These are phyloP conservation scores for Trichoderma sp. DNA, from an alignment of 2,329 filamentous ascomycete species.

Conservation along the genomic window DNA sequence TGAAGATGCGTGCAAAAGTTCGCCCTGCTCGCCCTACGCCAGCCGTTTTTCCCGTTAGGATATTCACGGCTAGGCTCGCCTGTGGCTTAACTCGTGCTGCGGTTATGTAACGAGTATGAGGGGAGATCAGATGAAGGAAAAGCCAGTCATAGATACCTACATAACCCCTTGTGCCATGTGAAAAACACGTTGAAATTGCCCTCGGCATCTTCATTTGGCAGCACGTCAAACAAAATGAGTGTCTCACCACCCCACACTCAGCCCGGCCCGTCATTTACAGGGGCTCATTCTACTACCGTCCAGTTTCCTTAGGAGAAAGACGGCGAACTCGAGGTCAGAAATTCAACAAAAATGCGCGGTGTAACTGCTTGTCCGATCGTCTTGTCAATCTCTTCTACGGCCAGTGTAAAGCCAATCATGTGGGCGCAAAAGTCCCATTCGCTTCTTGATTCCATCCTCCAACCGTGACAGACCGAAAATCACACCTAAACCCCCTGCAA, in stretches of 20 bases:
- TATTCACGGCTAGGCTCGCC: conserved; percentile 19
- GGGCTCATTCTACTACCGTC: not conserved
- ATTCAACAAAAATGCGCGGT: not conserved
- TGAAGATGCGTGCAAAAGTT: conserved; percentile 6
- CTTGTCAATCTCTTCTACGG: conserved; percentile 1
- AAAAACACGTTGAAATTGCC: not conserved
- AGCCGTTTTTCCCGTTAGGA: conserved; percentile 6
- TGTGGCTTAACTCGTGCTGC: conserved; percentile 5
- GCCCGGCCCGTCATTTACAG: not conserved
- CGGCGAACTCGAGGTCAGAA: not conserved
- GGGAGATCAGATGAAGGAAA: not conserved
- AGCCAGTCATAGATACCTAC: not conserved
- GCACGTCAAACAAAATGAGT: not conserved
- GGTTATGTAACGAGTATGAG: not conserved
- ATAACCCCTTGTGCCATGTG: not conserved
- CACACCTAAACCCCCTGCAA: not conserved
- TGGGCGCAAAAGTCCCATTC: not conserved
- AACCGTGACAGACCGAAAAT: not conserved
- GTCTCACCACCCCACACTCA: conserved; percentile 1
- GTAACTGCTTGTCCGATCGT: not conserved
- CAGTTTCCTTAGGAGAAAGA: not conserved
- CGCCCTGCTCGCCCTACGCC: not conserved
- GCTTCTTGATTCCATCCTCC: not conserved
- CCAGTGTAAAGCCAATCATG: not conserved
- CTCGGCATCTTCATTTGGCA: not conserved